phyloP scores from a whole-genome alignment of 1,284 basidiomycete genomes.

The Fomitopsis palustris region DNA sequence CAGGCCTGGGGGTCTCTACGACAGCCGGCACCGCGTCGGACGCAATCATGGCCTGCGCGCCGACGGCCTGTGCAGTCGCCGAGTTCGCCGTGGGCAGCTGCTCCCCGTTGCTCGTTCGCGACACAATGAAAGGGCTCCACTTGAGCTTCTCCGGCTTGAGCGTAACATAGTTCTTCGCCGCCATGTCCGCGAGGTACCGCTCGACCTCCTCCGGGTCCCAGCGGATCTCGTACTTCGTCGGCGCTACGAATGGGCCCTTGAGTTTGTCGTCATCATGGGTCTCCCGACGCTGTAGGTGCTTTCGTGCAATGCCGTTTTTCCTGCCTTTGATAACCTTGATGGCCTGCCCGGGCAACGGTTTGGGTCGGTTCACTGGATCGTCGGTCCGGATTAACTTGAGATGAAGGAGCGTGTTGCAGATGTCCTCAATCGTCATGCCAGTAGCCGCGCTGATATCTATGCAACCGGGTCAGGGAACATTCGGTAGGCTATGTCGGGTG shows the following conservation, averaged over 20 bases:
- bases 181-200: conserved; percentile 67
- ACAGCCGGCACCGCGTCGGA: background rate
- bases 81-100: conserved; percentile 29
- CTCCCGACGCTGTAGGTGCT: conserved; percentile 56
- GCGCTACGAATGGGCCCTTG: conserved; percentile 58
- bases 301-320: conserved; percentile 60
- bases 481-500: conserved; percentile 5
- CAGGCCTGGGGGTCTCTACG: background rate
- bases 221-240: conserved; percentile 74
- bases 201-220: conserved; percentile 74
- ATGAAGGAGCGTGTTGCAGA: conserved; percentile 75
- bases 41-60: conserved; percentile 9
- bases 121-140: conserved; percentile 91
- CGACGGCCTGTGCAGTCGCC: conserved; percentile 19
- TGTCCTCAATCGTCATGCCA: conserved; percentile 90
- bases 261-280: conserved; percentile 47
- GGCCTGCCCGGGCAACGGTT: conserved; percentile 69
- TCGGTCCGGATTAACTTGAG: conserved; percentile 74
- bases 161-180: conserved; percentile 77
- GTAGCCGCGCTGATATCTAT: conserved; percentile 86
- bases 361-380: conserved; percentile 44
- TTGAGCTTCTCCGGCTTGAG: conserved; percentile 86
- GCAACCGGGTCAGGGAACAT: conserved; percentile 8
- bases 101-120: conserved; percentile 48
- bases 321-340: conserved; percentile 71